Conservation (phyloP, 1,284 basidiomycete genomes). For the Trichosporon ovoides region DNA sequence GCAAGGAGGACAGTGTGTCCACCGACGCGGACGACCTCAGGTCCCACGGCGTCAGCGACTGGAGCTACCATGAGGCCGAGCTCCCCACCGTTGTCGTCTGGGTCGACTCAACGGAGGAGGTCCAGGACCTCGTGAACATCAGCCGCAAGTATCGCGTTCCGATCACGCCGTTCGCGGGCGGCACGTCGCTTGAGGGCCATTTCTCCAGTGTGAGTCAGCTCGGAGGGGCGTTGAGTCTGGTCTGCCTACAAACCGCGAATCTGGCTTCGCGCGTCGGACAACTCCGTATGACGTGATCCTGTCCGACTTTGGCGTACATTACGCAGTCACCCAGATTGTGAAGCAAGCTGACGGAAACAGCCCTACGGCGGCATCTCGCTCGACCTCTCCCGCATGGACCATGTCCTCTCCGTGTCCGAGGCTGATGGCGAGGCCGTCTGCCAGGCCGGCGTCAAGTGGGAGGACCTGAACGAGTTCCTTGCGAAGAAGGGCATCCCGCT, state of each 20-base stretch:
- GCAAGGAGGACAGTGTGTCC: conserved; percentile 36
- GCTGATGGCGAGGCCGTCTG: conserved; percentile 74
- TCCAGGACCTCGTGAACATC: conserved; percentile 42
- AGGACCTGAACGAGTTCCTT: conserved; percentile 76
- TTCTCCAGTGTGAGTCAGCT: conserved; percentile 41
- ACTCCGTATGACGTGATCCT: not conserved
- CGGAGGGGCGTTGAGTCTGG: too few relatives aligned
- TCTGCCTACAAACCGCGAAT: not conserved
- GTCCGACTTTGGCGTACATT: too few relatives aligned
- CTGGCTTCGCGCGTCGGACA: not conserved
- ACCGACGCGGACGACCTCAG: conserved; percentile 45
- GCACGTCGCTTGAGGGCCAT: conserved; percentile 47
- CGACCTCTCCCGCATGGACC: conserved; percentile 79
- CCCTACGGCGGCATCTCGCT: conserved; percentile 70
- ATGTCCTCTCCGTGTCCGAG: conserved; percentile 60
- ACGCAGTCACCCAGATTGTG: too few relatives aligned
- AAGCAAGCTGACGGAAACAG: conserved; percentile 9
- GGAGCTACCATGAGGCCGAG: conserved; percentile 47
- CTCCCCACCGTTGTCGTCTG: conserved; percentile 49
- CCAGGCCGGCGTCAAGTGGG: conserved; percentile 79
- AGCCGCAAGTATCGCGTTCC: conserved; percentile 41
- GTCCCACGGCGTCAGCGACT: conserved; percentile 45
- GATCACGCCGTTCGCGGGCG: conserved; percentile 48
- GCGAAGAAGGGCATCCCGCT: conserved; percentile 66
- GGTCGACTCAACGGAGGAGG: conserved; percentile 44